Conservation (phyloP, 73 alveolate genomes). For the Paramecium biaurelia region DNA sequence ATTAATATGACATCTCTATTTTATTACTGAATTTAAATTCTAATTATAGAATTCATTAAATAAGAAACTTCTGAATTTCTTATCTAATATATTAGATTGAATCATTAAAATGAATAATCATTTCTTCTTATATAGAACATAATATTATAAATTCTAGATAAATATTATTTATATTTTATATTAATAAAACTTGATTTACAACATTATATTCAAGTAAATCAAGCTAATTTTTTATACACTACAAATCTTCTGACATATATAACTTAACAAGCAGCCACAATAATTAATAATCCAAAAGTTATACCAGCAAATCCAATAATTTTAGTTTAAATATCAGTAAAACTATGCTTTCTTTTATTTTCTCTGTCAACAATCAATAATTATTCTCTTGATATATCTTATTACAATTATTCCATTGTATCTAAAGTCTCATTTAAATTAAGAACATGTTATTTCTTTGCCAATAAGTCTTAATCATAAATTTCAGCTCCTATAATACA, state of each 20-base stretch:
- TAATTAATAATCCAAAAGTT: slow-evolving; percentile 25
- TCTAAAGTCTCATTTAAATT: slow-evolving; percentile 21
- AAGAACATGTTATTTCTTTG: slow-evolving; percentile 3
- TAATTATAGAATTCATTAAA: too few relatives aligned
- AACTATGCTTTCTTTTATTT: background rate
- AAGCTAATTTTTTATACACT: slow-evolving; percentile 8
- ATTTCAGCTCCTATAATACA: background rate
- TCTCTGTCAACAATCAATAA: slow-evolving; percentile 15
- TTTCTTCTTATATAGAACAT: background rate
- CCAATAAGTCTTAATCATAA: background rate
- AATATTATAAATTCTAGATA: too few relatives aligned
- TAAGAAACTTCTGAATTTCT: background rate
- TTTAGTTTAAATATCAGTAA: background rate
- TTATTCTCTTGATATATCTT: slow-evolving; percentile 34
- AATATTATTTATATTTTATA: background rate
- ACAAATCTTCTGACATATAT: slow-evolving; percentile 35
- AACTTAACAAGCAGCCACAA: slow-evolving; percentile 52
- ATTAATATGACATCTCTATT: background rate
- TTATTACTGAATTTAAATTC: background rate
- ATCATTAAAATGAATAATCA: background rate
- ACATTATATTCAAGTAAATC: background rate
- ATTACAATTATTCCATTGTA: slow-evolving; percentile 5
- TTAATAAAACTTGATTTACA: background rate
- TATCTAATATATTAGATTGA: background rate
- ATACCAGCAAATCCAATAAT: slow-evolving; percentile 48